These are phyloP conservation scores for Pilaira anomala DNA, from an alignment of 192 early-diverging fungal genomes.

Conservation along the genomic window DNA sequence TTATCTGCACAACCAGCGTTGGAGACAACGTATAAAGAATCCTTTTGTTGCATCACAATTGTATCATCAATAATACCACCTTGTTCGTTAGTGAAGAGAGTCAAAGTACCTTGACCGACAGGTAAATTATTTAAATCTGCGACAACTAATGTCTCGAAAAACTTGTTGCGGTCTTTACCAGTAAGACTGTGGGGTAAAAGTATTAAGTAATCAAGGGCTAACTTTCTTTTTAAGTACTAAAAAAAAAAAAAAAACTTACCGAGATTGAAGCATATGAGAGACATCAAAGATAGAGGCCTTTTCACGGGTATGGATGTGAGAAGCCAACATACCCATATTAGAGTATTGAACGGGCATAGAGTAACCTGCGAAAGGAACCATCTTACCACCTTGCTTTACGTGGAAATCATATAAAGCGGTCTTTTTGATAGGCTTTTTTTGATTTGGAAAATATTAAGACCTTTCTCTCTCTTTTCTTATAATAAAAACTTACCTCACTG, in stretches of 20 bases:
- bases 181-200: conserved; percentile 51
- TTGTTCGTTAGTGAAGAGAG: conserved; percentile 92
- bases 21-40: conserved; percentile 86
- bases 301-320: conserved; percentile 86
- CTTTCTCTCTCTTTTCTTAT: background rate
- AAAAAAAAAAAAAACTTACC: conserved; percentile 47
- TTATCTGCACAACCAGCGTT: conserved; percentile 98
- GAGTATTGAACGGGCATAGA: conserved; percentile 94
- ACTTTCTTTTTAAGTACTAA: background rate
- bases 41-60: conserved; percentile 84
- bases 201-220: background rate
- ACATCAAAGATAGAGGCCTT: conserved; percentile 96
- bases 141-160: conserved; percentile 86
- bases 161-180: conserved; percentile 83
- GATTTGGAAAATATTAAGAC: background rate
- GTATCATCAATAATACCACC: conserved; percentile 99
- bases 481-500: conserved; percentile 15
- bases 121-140: conserved; percentile 82
- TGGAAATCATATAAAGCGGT: conserved; percentile 94
- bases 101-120: conserved; percentile 77
- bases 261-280: conserved; percentile 96
- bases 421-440: conserved; percentile 50
- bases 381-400: conserved; percentile 87
- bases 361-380: conserved; percentile 98
- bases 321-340: conserved; percentile 79